A percentile compares a stretch with the other conserved stretches of the same genome.
phyloP scores from a whole-genome alignment of 805 yeast species.

The Wickerhamiella spandovensis region DNA sequence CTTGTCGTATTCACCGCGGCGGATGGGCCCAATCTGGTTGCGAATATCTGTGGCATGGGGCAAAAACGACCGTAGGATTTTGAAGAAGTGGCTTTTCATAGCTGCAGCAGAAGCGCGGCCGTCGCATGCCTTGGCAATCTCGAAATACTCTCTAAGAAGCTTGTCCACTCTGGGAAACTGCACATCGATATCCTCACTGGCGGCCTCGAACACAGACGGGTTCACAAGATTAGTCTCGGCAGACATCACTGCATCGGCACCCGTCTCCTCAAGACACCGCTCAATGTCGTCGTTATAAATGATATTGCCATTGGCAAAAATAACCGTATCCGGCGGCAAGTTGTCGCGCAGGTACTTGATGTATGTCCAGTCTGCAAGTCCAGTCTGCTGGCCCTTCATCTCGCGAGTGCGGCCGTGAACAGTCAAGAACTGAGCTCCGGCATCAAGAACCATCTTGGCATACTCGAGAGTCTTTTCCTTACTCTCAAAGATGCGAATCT shows the following conservation, averaged over 20 bases:
- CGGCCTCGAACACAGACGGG: conserved; percentile 69
- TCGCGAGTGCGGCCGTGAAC: conserved; percentile 94
- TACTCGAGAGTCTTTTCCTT: conserved; percentile 71
- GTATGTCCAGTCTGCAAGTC: conserved; percentile 85
- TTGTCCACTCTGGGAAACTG: conserved; percentile 76
- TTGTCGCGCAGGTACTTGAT: conserved; percentile 65
- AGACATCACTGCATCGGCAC: conserved; percentile 88
- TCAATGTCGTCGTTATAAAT: conserved; percentile 73
- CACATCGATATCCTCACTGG: conserved; percentile 33
- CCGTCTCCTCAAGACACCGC: conserved; percentile 48
- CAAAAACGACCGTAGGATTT: conserved; percentile 68
- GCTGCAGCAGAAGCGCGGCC: conserved; percentile 68
- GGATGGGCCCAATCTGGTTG: conserved; percentile 46
- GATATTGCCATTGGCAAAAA: conserved; percentile 92
- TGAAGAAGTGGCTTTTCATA: conserved; percentile 88
- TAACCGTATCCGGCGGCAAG: conserved; percentile 68
- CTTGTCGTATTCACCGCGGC: conserved; percentile 32
- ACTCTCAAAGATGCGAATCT: conserved; percentile 79
- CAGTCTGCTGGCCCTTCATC: conserved; percentile 94
- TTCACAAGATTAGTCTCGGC: conserved; percentile 92
- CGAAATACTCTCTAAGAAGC: conserved; percentile 75
- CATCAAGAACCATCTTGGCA: conserved; percentile 75
- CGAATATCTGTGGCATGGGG: conserved; percentile 67
- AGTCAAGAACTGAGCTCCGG: conserved; percentile 93
- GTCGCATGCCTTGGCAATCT: conserved; percentile 49